phyloP scores from a whole-genome alignment of 108 stramenopile species.

The Skeletonema menzelii region DNA sequence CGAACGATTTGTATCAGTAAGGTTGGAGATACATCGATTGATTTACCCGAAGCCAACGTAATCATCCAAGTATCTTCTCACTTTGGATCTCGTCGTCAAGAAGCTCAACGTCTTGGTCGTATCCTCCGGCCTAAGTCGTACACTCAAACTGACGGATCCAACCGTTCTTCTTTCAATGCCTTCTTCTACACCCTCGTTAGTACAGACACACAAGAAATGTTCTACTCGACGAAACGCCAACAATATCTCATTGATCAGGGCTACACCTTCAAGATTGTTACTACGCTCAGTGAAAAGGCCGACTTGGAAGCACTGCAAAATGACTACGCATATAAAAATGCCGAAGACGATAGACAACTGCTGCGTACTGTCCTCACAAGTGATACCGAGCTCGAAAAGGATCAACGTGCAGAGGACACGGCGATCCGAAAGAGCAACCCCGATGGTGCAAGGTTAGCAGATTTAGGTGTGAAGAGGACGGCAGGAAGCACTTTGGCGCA shows the following conservation, averaged over 20 bases:
- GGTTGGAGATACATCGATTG: constrained; percentile 98
- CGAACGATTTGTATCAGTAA: constrained; percentile 94
- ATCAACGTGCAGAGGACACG: constrained; percentile 83
- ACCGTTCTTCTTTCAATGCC: constrained; percentile 93
- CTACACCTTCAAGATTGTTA: constrained; percentile 99
- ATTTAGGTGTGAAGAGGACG: constrained; percentile 71
- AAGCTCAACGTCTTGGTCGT: constrained; percentile 98
- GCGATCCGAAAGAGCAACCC: constrained; percentile 90
- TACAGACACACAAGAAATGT: constrained; percentile 98
- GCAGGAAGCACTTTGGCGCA: constrained; percentile 78
- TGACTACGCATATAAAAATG: constrained; percentile 71
- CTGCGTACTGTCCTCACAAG: constrained; percentile 73
- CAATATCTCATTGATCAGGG: constrained; percentile 99
- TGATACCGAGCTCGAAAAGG: constrained; percentile 68
- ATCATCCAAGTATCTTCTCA: constrained; percentile 99
- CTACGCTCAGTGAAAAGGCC: constrained; percentile 82
- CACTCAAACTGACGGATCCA: constrained; percentile 90
- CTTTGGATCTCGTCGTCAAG: constrained; percentile 98
- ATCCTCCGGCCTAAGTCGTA: constrained; percentile 96
- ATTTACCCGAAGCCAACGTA: constrained; percentile 99
- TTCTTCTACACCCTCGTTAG: constrained; percentile 99
- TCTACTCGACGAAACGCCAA: constrained; percentile 95
- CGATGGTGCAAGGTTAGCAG: constrained; percentile 81
- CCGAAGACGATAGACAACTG: constrained; percentile 73
- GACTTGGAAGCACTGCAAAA: constrained; percentile 67